phyloP scores from a whole-genome alignment of 176 grass and related monocot genomes.

The Microstegium vimineum region DNA sequence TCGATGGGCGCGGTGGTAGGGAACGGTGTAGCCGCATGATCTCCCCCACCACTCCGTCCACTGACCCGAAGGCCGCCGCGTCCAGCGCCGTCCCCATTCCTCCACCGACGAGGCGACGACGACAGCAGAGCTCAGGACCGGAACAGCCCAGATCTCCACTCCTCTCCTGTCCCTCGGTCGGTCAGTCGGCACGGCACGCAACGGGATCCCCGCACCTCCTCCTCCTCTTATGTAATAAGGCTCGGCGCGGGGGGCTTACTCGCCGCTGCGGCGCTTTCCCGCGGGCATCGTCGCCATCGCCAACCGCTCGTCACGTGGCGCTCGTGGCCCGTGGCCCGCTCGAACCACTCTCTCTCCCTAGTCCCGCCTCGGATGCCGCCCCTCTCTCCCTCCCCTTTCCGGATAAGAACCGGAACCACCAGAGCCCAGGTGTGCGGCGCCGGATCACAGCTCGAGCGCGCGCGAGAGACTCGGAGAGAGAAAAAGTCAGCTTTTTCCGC shows the following conservation, averaged over 20 bases:
- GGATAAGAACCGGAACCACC: slow-evolving; percentile 55
- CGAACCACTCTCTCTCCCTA: neutral
- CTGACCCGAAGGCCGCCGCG: slow-evolving; percentile 53
- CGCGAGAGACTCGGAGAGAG: no score
- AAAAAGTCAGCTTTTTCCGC: slow-evolving; percentile 26
- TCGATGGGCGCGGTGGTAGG: slow-evolving; percentile 56
- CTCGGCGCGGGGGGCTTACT: neutral
- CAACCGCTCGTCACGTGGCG: slow-evolving; percentile 83
- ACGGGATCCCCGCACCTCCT: slow-evolving; percentile 1
- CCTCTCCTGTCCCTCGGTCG: neutral
- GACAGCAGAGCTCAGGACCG: neutral
- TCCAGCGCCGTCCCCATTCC: slow-evolving; percentile 47
- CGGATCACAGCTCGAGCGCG: slow-evolving; percentile 34
- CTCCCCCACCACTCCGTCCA: slow-evolving; percentile 76
- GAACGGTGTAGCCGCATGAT: slow-evolving; percentile 82
- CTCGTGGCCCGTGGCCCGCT: slow-evolving; percentile 12
- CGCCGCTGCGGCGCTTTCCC: slow-evolving; percentile 41
- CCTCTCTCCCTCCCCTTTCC: slow-evolving; percentile 16
- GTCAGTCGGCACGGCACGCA: neutral
- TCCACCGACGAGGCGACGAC: neutral
- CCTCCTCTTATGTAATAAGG: slow-evolving; percentile 37
- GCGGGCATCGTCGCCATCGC: slow-evolving; percentile 29
- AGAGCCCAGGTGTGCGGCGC: slow-evolving; percentile 42
- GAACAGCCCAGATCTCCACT: slow-evolving; percentile 22
- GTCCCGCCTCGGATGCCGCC: slow-evolving; percentile 26